phyloP scores from a whole-genome alignment of 768 basidiomycete species.

The Tulasnella sp. region DNA sequence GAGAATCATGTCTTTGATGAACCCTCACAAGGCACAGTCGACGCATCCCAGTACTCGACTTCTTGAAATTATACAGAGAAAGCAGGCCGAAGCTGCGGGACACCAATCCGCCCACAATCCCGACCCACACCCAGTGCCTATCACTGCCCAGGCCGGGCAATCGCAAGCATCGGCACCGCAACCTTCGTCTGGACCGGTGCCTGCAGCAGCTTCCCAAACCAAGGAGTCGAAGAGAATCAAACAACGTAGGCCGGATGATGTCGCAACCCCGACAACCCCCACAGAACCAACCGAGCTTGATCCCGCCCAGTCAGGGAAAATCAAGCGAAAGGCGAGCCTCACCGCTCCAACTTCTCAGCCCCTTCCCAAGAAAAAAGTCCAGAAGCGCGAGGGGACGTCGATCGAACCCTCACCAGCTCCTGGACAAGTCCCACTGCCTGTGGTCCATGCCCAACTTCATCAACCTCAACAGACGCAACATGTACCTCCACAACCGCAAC shows the following conservation, averaged over 20 bases:
- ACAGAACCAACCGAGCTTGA: background rate
- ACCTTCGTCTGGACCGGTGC: background rate
- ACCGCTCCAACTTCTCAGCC: constrained; percentile 1
- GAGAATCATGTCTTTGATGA: constrained; percentile 73
- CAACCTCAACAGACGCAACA: background rate
- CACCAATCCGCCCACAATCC: background rate
- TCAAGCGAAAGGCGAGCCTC: constrained; percentile 13
- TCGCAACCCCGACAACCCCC: constrained; percentile 1
- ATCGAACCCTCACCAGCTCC: constrained; percentile 10
- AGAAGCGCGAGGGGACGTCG: background rate
- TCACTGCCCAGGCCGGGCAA: background rate
- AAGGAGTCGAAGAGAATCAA: background rate
- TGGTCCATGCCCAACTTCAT: background rate
- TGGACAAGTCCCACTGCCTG: background rate
- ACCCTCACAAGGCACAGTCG: constrained; percentile 30
- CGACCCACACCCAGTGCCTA: background rate
- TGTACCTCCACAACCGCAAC: background rate
- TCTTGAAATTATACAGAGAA: constrained; percentile 9
- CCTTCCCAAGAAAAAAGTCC: constrained; percentile 2
- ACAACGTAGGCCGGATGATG: background rate
- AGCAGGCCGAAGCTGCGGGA: background rate
- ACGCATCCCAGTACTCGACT: background rate
- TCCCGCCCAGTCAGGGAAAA: constrained; percentile 3
- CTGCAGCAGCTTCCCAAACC: background rate
- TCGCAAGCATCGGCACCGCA: background rate